Percentiles rank a stretch among this genome's conserved stretches.
phyloP scores from a whole-genome alignment of 345 rosid species.

The Lepidium didymum region DNA sequence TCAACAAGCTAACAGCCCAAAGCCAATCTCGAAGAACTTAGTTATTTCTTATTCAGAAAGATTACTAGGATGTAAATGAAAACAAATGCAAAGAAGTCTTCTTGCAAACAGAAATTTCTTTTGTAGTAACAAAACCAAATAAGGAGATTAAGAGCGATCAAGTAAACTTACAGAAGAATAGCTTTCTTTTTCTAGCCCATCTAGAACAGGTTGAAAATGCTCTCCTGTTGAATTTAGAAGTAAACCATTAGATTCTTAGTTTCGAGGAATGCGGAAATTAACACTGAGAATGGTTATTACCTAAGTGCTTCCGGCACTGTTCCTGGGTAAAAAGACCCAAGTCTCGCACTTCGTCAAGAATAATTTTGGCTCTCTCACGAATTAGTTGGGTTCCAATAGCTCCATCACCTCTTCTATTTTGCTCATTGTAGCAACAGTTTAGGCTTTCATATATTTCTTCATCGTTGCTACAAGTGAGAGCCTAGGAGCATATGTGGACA shows the following conservation, averaged over 20 bases:
- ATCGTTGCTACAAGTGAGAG: conserved; percentile 70
- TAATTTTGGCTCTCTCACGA: conserved; percentile 81
- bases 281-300: conserved; percentile 30
- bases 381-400: conserved; percentile 76
- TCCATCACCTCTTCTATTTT: conserved; percentile 53
- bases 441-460: conserved; percentile 65
- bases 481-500: conserved; percentile 37
- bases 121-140: not conserved
- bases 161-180: conserved; percentile 39
- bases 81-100: not conserved
- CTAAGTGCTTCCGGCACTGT: conserved; percentile 78
- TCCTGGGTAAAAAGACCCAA: conserved; percentile 59
- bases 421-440: conserved; percentile 53
- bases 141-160: not conserved
- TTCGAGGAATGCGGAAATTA: not conserved
- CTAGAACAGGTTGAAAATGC: conserved; percentile 65
- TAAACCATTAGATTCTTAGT: conserved; percentile 14
- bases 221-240: conserved; percentile 43
- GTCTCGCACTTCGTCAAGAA: conserved; percentile 76
- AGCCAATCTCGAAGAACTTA: not conserved
- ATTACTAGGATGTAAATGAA: not conserved
- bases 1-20: not conserved
- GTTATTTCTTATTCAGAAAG: not conserved
- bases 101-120: not conserved
- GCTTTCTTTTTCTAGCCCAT: conserved; percentile 56